These are phyloP conservation scores for Laetiporus sulphureus DNA, from an alignment of 1,284 basidiomycete species.

Conservation along the genomic window DNA sequence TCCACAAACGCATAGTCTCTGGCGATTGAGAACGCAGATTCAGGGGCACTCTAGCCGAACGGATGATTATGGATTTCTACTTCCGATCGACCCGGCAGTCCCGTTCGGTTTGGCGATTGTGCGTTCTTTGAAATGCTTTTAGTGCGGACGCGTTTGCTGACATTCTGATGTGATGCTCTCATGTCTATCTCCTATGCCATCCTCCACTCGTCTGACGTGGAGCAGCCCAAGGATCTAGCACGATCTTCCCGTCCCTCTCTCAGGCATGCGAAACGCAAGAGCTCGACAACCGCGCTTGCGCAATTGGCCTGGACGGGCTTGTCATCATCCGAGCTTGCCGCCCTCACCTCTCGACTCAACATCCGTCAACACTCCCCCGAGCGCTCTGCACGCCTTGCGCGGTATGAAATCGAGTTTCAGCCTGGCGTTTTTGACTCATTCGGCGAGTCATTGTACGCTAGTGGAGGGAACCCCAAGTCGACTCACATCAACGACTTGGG, in stretches of 20 bases:
- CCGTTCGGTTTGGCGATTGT: constrained; percentile 10
- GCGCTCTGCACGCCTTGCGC: constrained; percentile 2
- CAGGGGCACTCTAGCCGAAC: neutral
- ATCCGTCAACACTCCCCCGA: constrained; percentile 15
- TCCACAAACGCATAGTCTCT: neutral
- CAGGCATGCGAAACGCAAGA: constrained; percentile 13
- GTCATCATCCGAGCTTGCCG: constrained; percentile 22
- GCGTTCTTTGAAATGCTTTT: constrained; percentile 5
- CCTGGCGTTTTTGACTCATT: constrained; percentile 18
- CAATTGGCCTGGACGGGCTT: constrained; percentile 24
- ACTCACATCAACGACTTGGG: constrained; percentile 1
- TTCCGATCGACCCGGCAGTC: constrained; percentile 4
- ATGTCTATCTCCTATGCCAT: neutral
- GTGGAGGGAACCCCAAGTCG: constrained; percentile 6
- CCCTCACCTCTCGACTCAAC: constrained; percentile 19
- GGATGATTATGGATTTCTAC: constrained; percentile 1
- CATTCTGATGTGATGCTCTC: no score
- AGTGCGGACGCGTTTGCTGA: no score
- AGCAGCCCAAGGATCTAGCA: constrained; percentile 10
- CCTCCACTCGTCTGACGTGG: no score
- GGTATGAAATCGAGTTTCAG: constrained; percentile 5
- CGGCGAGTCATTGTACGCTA: constrained; percentile 12
- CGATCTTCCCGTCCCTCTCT: constrained; percentile 8
- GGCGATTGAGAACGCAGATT: neutral
- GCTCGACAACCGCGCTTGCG: constrained; percentile 20